Percentiles rank a stretch among this genome's conserved stretches.
Evolutionary conservation across 257 asterid genomes (phyloP).

Genomic region (Solanum medicagineum): DNA sequence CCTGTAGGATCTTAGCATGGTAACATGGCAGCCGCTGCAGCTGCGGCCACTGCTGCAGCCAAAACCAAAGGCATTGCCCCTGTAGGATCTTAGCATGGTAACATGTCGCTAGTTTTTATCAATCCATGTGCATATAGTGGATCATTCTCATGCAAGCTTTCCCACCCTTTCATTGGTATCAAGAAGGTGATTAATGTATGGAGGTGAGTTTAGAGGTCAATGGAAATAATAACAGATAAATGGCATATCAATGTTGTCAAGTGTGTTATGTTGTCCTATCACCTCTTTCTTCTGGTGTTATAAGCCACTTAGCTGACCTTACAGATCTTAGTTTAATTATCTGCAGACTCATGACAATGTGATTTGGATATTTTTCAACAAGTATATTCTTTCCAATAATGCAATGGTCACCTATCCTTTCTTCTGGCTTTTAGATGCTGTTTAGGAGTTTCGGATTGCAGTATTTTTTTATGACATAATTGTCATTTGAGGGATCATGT

Average conservation of each 20-base stretch:
- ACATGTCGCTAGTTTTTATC: neutral
- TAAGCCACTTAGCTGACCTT: neutral
- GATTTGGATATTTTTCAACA: neutral
- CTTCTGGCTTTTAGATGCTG: neutral
- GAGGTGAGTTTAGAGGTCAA: neutral
- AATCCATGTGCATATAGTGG: slow-evolving; percentile 26
- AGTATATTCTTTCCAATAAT: neutral
- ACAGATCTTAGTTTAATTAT: neutral
- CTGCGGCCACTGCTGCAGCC: slow-evolving; percentile 59
- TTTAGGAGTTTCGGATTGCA: neutral
- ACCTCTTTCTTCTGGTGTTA: neutral
- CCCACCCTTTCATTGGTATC: slow-evolving; percentile 1
- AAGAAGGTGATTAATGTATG: slow-evolving; percentile 11
- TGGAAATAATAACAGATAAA: slow-evolving; percentile 1
- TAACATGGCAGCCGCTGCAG: slow-evolving; percentile 24
- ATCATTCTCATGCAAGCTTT: neutral
- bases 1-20: slow-evolving; percentile 54
- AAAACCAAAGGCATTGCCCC: slow-evolving; percentile 65
- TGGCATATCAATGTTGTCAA: slow-evolving; percentile 5
- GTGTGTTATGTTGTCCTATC: neutral
- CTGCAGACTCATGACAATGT: neutral
- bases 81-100: slow-evolving; percentile 41
- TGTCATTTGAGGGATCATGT: neutral
- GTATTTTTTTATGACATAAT: neutral
- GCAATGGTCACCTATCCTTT: neutral